Percentiles rank a stretch among this genome's conserved stretches.
phyloP scores from a whole-genome alignment of 2,329 filamentous ascomycete genomes.

The Cadophora sp. region DNA sequence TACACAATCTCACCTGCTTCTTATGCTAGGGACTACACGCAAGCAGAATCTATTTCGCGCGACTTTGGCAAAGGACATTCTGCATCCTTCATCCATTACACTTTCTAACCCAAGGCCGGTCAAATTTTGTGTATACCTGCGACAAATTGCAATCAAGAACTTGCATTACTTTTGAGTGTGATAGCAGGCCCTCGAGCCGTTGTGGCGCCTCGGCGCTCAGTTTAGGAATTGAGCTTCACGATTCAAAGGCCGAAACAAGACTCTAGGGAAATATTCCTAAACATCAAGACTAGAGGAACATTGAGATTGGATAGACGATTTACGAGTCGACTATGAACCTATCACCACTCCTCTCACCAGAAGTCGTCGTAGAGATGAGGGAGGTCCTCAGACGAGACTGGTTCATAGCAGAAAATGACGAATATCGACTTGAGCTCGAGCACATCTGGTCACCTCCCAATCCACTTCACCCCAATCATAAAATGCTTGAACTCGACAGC shows the following conservation, averaged over 20 bases:
- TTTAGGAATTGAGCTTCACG: slow-evolving; percentile 29
- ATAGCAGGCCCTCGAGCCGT: slow-evolving; percentile 26
- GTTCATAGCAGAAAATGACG: slow-evolving; percentile 30
- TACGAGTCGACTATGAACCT: slow-evolving; percentile 27
- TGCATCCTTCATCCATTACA: slow-evolving; percentile 31
- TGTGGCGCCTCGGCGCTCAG: slow-evolving; percentile 27
- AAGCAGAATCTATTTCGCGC: slow-evolving; percentile 30
- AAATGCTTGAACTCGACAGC: slow-evolving; percentile 32
- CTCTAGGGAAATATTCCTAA: slow-evolving; percentile 30
- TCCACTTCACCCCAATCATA: slow-evolving; percentile 29
- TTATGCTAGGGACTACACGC: slow-evolving; percentile 30
- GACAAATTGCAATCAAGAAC: slow-evolving; percentile 29
- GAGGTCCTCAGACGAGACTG: slow-evolving; percentile 32
- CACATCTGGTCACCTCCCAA: slow-evolving; percentile 34
- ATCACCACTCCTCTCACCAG: slow-evolving; percentile 35
- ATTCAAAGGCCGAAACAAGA: slow-evolving; percentile 27
- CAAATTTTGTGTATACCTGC: slow-evolving; percentile 30
- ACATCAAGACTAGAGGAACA: slow-evolving; percentile 25
- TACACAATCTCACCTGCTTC: slow-evolving; percentile 29
- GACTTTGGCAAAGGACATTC: slow-evolving; percentile 33
- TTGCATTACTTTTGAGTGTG: slow-evolving; percentile 28
- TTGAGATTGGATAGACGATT: no score
- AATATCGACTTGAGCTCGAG: slow-evolving; percentile 36
- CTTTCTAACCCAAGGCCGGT: slow-evolving; percentile 27
- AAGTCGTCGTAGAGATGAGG: slow-evolving; percentile 33